These are phyloP conservation scores for Fraxinus anomala DNA, from an alignment of 257 asterid genomes.

Conservation along the genomic window DNA sequence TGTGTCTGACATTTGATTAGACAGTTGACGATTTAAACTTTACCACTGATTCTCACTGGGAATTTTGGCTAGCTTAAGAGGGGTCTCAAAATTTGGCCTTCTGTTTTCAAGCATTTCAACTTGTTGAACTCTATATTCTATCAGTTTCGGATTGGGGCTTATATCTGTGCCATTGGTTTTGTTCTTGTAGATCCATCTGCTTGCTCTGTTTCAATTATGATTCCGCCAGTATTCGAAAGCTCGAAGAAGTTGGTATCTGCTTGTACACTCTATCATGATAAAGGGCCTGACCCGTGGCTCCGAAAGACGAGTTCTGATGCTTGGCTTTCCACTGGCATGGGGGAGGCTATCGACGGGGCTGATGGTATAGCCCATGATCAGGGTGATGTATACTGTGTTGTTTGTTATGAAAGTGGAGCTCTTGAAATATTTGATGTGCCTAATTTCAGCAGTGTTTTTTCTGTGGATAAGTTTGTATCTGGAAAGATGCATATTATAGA, in stretches of 20 bases:
- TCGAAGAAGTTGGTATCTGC: constrained; percentile 66
- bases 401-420: constrained; percentile 77
- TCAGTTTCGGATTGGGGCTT: constrained; percentile 23
- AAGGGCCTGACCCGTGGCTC: constrained; percentile 95
- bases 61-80: neutral
- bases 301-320: constrained; percentile 97
- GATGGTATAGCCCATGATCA: constrained; percentile 80
- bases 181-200: constrained; percentile 70
- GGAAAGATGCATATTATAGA: constrained; percentile 74
- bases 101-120: constrained; percentile 14
- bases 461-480: constrained; percentile 70
- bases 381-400: constrained; percentile 87
- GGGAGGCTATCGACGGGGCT: constrained; percentile 87
- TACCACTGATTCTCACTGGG: neutral
- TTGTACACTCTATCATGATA: constrained; percentile 90
- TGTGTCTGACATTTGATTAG: neutral
- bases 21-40: neutral
- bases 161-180: constrained; percentile 16
- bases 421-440: constrained; percentile 94
- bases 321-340: constrained; percentile 94
- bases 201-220: constrained; percentile 70
- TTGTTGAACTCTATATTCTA: constrained; percentile 6
- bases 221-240: constrained; percentile 68
- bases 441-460: constrained; percentile 71
- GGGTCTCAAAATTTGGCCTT: constrained; percentile 15